Percentiles rank a stretch among this genome's conserved stretches.
Evolutionary conservation across 192 early-diverging fungal species (phyloP).

Genomic region (Backusella liffmaniae): DNA sequence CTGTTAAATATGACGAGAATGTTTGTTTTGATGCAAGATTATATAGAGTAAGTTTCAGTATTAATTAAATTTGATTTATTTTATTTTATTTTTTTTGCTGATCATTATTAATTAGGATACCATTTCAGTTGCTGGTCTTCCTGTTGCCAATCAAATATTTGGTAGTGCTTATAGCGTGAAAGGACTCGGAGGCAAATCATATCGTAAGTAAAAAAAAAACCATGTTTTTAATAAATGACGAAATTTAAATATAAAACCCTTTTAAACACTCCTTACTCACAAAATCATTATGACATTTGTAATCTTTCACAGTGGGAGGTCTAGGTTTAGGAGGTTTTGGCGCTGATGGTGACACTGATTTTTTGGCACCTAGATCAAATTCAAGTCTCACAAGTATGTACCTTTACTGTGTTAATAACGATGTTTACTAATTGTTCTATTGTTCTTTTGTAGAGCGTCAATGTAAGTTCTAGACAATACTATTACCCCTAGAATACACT

Average conservation of each 20-base stretch:
- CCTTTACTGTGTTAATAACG: not conserved
- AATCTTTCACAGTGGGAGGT: conserved; percentile 11
- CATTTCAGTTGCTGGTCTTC: conserved; percentile 20
- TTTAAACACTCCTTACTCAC: not conserved
- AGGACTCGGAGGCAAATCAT: conserved; percentile 7
- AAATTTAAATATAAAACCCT: not conserved
- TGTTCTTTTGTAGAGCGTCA: conserved; percentile 15
- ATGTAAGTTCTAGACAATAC: conserved; percentile 15
- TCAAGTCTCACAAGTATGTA: conserved; percentile 9
- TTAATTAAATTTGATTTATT: not conserved
- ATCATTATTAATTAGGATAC: conserved; percentile 17
- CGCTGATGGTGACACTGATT: conserved; percentile 16
- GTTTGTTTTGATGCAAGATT: conserved; percentile 26
- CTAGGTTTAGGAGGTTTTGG: conserved; percentile 30
- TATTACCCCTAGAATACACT: not conserved
- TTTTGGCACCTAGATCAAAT: conserved; percentile 13
- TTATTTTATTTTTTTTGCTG: not conserved
- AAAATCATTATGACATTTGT: not conserved
- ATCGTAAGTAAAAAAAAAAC: not conserved
- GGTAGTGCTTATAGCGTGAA: conserved; percentile 27
- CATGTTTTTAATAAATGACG: not conserved
- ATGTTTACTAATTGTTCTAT: not conserved
- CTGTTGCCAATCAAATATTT: conserved; percentile 24
- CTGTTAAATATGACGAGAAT: conserved; percentile 23
- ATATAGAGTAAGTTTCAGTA: conserved; percentile 17